Evolutionary conservation across 208 protist genomes (phyloP), one percentile per base, ranked within the genome.

Genomic region (Spongospora subterranea): DNA sequence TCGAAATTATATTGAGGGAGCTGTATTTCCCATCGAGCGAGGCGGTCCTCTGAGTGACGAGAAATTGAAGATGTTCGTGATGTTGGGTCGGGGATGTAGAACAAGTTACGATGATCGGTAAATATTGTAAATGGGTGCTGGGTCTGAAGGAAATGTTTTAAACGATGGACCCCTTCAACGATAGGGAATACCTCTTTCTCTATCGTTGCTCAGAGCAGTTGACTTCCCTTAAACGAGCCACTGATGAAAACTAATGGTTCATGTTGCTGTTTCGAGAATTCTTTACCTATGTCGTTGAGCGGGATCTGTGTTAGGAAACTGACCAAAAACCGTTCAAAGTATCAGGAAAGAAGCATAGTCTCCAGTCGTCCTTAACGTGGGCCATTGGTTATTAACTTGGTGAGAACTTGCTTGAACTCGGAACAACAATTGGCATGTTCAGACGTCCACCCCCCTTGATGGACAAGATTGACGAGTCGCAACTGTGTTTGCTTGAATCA

Each of bases 231-330:
- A n/a, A 82, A 82, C 11, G 11, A 17, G n/a, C 35, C 17, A 20
- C 71, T n/a, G 17, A 43, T 17, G n/a, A 82, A 39, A 6, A 6
- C 71, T 43, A 82, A 43, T 39, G 71, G 71, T 35, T 82, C 17
- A 82, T 82, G 71, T 45, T 35, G 71, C n/a, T 35, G 35, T 43
- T 82, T n/a, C 6, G 6, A 35, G 35, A 82, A 45, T 82, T 6
- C 17, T 17, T 43, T 35, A 82, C 35, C n/a, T 6, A 35, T 6
- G n/a, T 82, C 71, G 6, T 82, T n/a, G 17, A 82, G n/a, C 13
- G 71, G 71, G 35, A 82, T 82, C 35, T 82, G 71, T 82, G 71
- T 82, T n/a, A n/a, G n/a, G n/a, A n/a, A n/a, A n/a, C n/a, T n/a
- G n/a, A n/a, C n/a, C n/a, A n/a, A n/a, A n/a, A n/a, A n/a, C n/a